Evolutionary conservation across 208 protist genomes (phyloP).

Genomic region (Leishmania amazonensis): DNA sequence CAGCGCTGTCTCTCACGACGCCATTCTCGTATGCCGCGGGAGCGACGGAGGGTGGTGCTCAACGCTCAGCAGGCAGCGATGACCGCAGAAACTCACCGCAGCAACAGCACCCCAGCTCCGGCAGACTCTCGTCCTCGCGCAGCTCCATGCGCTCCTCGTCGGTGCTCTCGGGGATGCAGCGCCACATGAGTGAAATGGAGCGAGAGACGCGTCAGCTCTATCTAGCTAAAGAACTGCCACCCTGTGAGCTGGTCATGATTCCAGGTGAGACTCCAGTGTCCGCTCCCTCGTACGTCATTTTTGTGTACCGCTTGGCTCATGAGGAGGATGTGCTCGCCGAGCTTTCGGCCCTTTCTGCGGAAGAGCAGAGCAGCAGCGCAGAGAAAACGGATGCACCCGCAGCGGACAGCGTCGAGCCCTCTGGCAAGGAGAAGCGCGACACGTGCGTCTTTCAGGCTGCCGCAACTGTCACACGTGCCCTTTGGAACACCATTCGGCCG

Average conservation of each 20-base stretch:
- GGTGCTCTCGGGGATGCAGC: neutral
- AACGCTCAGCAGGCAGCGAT: neutral
- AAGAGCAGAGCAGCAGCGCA: neutral
- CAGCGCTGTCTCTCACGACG: neutral
- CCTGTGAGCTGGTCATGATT: constrained; percentile 29
- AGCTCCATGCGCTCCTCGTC: constrained; percentile 4
- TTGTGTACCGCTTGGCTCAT: constrained; percentile 47
- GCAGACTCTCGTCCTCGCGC: neutral
- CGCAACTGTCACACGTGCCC: constrained; percentile 22
- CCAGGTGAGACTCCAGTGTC: neutral
- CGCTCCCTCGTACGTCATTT: constrained; percentile 23
- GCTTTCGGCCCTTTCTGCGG: constrained; percentile 1
- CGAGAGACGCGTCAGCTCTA: constrained; percentile 14
- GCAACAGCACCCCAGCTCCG: neutral
- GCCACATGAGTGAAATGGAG: constrained; percentile 10
- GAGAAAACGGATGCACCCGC: neutral
- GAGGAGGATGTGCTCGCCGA: constrained; percentile 40
- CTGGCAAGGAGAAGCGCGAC: constrained; percentile 5
- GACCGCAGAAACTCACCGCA: neutral
- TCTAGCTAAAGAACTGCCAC: constrained; percentile 25
- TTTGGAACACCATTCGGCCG: constrained; percentile 30
- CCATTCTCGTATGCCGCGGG: neutral
- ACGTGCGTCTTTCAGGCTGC: constrained; percentile 8
- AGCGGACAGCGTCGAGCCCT: neutral
- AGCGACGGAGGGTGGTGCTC: constrained; percentile 1